phyloP scores from a whole-genome alignment of 495 filamentous ascomycete genomes.

The Aspergillus ellipticus region DNA sequence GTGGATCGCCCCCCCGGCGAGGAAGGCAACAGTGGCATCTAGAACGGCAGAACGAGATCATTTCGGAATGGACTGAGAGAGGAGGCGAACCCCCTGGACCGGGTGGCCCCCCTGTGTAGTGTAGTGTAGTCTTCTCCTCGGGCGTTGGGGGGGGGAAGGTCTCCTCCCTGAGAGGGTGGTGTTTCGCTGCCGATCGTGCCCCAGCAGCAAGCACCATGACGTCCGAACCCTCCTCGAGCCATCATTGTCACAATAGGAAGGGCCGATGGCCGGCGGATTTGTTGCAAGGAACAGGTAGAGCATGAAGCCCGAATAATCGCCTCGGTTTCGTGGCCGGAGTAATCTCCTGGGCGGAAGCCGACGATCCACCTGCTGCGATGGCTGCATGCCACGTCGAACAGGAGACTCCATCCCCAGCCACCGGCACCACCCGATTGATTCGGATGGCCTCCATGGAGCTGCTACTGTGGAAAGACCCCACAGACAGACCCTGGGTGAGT shows the following conservation, averaged over 20 bases:
- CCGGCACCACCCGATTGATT: conserved; percentile 9
- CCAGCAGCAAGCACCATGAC: background rate
- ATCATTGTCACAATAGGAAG: too few species aligned
- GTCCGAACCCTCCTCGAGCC: too few species aligned
- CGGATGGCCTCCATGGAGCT: background rate
- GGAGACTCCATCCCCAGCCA: conserved; percentile 16
- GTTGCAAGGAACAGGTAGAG: too few species aligned
- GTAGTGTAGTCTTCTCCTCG: too few species aligned
- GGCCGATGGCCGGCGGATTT: too few species aligned
- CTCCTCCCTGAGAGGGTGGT: background rate
- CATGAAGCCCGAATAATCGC: too few species aligned
- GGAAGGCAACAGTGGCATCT: background rate
- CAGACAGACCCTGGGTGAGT: conserved; percentile 5
- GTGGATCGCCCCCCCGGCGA: conserved; percentile 9
- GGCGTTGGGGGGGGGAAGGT: background rate
- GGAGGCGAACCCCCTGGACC: background rate
- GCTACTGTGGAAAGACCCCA: background rate
- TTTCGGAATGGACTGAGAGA: conserved; percentile 1
- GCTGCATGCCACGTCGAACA: conserved; percentile 25
- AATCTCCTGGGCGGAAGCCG: conserved; percentile 12
- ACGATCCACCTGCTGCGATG: conserved; percentile 21
- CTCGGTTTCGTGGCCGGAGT: background rate
- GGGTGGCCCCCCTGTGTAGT: background rate
- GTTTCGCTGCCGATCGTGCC: background rate
- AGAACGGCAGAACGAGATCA: background rate